A percentile compares a stretch with the other conserved stretches of the same genome.
Conservation (phyloP, 805 yeast genomes). For the Cyberlindnera galapagoensis region DNA sequence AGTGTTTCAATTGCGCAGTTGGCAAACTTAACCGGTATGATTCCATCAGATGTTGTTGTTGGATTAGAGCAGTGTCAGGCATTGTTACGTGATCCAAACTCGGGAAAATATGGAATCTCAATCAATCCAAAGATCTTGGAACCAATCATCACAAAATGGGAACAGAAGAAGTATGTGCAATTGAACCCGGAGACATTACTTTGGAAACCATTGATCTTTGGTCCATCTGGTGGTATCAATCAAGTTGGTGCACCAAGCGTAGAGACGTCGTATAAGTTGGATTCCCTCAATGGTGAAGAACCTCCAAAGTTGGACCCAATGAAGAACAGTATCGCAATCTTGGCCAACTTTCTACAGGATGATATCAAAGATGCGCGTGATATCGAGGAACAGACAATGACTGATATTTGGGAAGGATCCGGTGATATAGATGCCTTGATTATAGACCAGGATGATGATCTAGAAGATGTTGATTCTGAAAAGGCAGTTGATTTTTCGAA, state of each 20-base stretch:
- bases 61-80: constrained; percentile 76
- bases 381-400: constrained; percentile 49
- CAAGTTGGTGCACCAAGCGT: constrained; percentile 30
- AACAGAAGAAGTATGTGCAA: constrained; percentile 42
- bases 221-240: constrained; percentile 82
- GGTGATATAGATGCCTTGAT: too few relatives aligned
- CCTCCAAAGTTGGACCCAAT: constrained; percentile 25
- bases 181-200: constrained; percentile 49
- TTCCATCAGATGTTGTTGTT: constrained; percentile 75
- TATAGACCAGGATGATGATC: too few relatives aligned
- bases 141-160: constrained; percentile 42
- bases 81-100: constrained; percentile 40
- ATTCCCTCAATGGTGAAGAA: constrained; percentile 7
- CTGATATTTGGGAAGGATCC: constrained; percentile 33
- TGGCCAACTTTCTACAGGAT: constrained; percentile 57
- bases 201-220: constrained; percentile 82
- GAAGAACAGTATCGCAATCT: constrained; percentile 44
- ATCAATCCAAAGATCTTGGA: constrained; percentile 42
- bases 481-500: constrained; percentile 9
- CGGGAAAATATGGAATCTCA: constrained; percentile 45
- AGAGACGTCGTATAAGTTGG: constrained; percentile 15
- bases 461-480: constrained; percentile 16
- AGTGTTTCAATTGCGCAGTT: constrained; percentile 52
- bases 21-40: constrained; percentile 76
- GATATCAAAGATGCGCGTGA: constrained; percentile 60